Base-by-base conservation (phyloP, 768 basidiomycete species). In the Lactifluus subvellereus region DNA sequence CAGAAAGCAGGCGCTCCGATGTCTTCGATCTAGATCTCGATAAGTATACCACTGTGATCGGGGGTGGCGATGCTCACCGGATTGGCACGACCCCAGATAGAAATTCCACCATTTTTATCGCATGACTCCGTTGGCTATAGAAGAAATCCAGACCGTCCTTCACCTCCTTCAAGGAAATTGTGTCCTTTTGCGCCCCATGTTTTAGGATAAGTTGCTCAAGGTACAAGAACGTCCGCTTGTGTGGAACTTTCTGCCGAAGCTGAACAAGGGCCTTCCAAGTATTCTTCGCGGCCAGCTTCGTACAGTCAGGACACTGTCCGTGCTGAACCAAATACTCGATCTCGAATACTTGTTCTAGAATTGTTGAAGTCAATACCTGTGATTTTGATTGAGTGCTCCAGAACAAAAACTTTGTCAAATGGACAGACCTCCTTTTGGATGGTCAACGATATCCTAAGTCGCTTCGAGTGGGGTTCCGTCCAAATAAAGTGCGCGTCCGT, bases 401-500 rank as follows among this genome's bases (percentile, higher is more conserved):
- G 9, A 43, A 38, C 59, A 18, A 43, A 56, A 10, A 32, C 33
- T 18, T 18, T 13, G 10, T 30, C 38, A 18, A 38, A 42, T 30
- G 50, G 16, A 72, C 84, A 30, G 51, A 94, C 94, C 82, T 98
- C 97, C 79, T 99, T 99, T 77, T 99, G 97, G 65, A 99, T 94
- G 0, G 96, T 97, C 69, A 99, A 77, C 57, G 96, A 96, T 59
- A 99, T 86, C 52, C 93, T 84, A 65, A 98, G 74, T 42, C 97
- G 83, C 71, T 95, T 94, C 43, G 91, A 94, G 76, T 99, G 96
- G 3, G 97, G 97, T 72, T 99, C 97, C 22, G 97, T 99, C 97
- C 97, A 99, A 70, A 98, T 93, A 74, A 98, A 98, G 66, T 94
- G 91, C 2, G 97, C 97, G 66, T 98, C 96, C n/a, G 97, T 95